Evolutionary conservation across 441 rosid genomes (phyloP), one percentile per base, ranked within the genome.

Genomic region (Sinapis alba): DNA sequence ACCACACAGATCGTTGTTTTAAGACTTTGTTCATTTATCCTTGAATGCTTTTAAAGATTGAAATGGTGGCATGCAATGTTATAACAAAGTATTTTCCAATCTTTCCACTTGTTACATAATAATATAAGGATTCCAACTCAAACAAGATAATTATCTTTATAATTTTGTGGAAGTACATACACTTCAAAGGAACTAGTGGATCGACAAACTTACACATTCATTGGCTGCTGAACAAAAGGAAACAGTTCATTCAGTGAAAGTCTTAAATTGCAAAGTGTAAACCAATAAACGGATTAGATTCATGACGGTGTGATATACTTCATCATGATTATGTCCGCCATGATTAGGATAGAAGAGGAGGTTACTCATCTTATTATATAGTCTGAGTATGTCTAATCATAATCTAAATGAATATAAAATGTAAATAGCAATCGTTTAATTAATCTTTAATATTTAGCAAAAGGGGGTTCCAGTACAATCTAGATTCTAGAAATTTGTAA

Each of bases 291-390:
- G 10, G 15, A 71, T 62, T 53, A 53, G 62, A 53, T 23, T 51
- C 62, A 27, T 60, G 32, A 30, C 41, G 45, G 59, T 38, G 21
- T 72, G 1, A 28, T 24, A 30, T 65, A 65, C 12, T 28, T 41
- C 41, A 57, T 27, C 34, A 65, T 73, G 66, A 73, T 73, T 65
- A n/a, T 8, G 59, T 57, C 60, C 19, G 32, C 71, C 71, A 65
- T 64, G 24, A 36, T 38, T 63, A 12, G 15, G 51, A 60, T 61
- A 20, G 56, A 50, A 50, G 56, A 50, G 41, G 36, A 10, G 26
- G 50, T 34, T 72, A 7, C 38, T 21, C 34, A 62, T 61, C 62
- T 34, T 73, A 36, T 54, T 16, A 12, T 10, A 9, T 61, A 18
- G 20, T 0, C 50, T 53, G 4, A 6, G 30, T 28, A 61, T 72